phyloP scores from a whole-genome alignment of 129 eudicot genomes.

The sunflower (Helianthus annuus) region DNA sequence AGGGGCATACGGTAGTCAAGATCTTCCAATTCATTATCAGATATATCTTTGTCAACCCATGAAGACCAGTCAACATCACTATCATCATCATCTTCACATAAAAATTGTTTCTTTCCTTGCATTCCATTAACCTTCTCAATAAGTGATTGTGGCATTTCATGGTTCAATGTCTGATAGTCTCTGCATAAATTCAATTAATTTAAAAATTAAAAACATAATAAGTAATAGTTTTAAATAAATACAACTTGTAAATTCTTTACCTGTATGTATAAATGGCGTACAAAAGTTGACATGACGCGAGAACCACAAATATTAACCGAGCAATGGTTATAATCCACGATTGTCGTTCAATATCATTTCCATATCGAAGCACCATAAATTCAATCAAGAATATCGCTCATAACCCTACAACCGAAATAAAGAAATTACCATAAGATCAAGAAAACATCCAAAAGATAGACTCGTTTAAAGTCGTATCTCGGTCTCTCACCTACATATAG shows the following conservation, averaged over 20 bases:
- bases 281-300: conserved; percentile 49
- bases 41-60: conserved; percentile 62
- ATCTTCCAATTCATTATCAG: conserved; percentile 59
- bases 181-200: conserved; percentile 9
- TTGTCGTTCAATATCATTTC: conserved; percentile 43
- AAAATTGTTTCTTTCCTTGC: conserved; percentile 24
- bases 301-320: conserved; percentile 42
- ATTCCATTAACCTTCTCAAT: conserved; percentile 53
- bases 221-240: too few relatives aligned
- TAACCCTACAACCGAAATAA: conserved; percentile 40
- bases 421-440: not conserved
- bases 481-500: not conserved
- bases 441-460: not conserved
- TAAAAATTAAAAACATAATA: too few relatives aligned
- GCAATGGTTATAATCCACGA: conserved; percentile 41
- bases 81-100: conserved; percentile 36
- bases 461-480: not conserved
- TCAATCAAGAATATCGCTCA: conserved; percentile 51
- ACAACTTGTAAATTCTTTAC: too few relatives aligned
- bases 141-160: conserved; percentile 48
- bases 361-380: conserved; percentile 38
- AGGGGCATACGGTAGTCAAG: conserved; percentile 43
- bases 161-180: conserved; percentile 63
- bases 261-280: conserved; percentile 55
- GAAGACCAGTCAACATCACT: conserved; percentile 58